Base-by-base conservation (phyloP, 257 asterid genomes). In the Solanum rostratum region DNA sequence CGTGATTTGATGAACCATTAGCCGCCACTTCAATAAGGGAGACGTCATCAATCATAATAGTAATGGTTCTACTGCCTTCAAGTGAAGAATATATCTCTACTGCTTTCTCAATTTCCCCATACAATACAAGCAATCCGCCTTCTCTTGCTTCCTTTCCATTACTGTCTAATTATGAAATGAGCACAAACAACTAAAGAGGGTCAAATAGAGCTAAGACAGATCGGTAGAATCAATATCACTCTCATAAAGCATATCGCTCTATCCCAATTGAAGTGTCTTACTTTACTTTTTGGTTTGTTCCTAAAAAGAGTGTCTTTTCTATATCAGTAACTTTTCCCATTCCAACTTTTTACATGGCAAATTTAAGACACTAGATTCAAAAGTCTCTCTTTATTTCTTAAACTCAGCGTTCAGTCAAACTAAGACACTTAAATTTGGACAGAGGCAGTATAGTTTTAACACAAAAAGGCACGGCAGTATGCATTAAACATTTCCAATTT, bases 11-110 rank as follows among this genome's bases (percentile, higher is more conserved):
- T 9, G 88, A 91, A 84, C 98, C 97, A 74, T 89, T 87, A 43
- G 93, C 93, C 80, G 92, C 97, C 85, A 94, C 94, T 93, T 97
- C 98, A 95, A 97, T 85, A 12, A 93, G 97, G 62, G 99, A 95
- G 70, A 92, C 84, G 84, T 97, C 98, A 84, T 97, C 99, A 82
- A 95, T 92, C 82, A 97, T 89, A 73, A 97, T 54, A 70, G 90
- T 90, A 54, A 90, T 68, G 54, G 89, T 87, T 18, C 84, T 85
- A 57, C 65, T 80, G 87, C 89, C 92, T 85, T 86, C 91, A 43
- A 88, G 87, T 19, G 89, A 82, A 63, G 50, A 90, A 89, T 85
- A 90, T 73, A 85, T 84, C 85, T 95, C 94, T 39, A 96, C 92
- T 52, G 96, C 92, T 87, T 90, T 94, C 85, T 95, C 98, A 90